A percentile compares a stretch with the other conserved stretches of the same genome.
phyloP scores from a whole-genome alignment of 768 basidiomycete genomes.

The Boletales sp. region DNA sequence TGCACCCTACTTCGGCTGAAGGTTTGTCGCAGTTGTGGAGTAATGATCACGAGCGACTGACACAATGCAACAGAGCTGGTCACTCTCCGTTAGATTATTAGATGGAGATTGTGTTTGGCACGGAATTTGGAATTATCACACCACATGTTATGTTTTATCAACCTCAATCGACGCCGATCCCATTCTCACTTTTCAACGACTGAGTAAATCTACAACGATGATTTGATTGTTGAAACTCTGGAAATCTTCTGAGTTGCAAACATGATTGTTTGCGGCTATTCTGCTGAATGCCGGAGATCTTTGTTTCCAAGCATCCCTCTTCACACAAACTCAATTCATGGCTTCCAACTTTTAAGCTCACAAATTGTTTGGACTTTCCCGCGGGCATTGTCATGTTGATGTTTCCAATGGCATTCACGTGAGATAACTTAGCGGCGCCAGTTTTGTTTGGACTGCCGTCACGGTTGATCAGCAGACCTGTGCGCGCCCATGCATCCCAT shows the following conservation, averaged over 20 bases:
- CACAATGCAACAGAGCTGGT: slow-evolving; percentile 45
- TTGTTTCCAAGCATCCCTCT: too few species aligned
- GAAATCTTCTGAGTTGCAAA: too few species aligned
- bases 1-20: slow-evolving; percentile 86
- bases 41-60: slow-evolving; percentile 13
- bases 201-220: too few species aligned
- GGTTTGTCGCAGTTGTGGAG: slow-evolving; percentile 43
- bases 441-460: too few species aligned
- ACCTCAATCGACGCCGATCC: neutral
- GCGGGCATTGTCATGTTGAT: too few species aligned
- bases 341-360: too few species aligned
- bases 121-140: neutral
- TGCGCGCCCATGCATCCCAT: neutral
- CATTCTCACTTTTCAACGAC: too few species aligned
- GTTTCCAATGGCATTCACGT: neutral
- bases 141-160: neutral
- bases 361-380: too few species aligned
- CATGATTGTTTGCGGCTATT: too few species aligned
- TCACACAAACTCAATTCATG: too few species aligned
- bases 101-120: neutral
- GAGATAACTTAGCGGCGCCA: neutral
- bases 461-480: slow-evolving; percentile 6
- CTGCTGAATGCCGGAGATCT: too few species aligned
- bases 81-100: slow-evolving; percentile 42
- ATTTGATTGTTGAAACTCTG: too few species aligned